These are phyloP conservation scores for Sporobolomyces roseus DNA, from an alignment of 768 basidiomycete genomes.

Conservation along the genomic window DNA sequence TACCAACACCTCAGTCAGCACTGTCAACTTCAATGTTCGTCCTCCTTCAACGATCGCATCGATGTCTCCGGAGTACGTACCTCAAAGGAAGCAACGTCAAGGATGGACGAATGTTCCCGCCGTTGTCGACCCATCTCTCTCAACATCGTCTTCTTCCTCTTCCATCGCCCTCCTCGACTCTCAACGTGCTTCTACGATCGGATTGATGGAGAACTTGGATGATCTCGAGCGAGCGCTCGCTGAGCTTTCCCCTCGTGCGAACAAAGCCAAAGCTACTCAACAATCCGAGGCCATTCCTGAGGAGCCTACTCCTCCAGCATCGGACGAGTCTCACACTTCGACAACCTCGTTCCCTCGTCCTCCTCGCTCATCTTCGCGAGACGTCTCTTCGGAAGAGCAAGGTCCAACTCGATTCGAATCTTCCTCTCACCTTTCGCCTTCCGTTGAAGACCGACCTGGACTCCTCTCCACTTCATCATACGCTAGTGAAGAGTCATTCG, in stretches of 20 bases:
- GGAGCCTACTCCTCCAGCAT: not conserved
- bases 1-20: slow-evolving; percentile 26
- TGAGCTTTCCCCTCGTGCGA: slow-evolving; percentile 41
- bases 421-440: not conserved
- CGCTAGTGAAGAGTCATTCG: slow-evolving; percentile 14
- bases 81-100: slow-evolving; percentile 28
- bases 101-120: slow-evolving; percentile 31
- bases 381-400: not conserved
- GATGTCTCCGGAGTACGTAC: slow-evolving; percentile 30
- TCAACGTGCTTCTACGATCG: slow-evolving; percentile 35
- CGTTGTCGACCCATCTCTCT: slow-evolving; percentile 23
- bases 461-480: not conserved
- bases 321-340: too few species aligned
- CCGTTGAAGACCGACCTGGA: not conserved
- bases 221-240: slow-evolving; percentile 44
- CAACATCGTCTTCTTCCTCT: slow-evolving; percentile 24
- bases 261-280: not conserved
- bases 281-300: slow-evolving; percentile 15
- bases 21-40: slow-evolving; percentile 35
- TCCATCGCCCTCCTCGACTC: slow-evolving; percentile 25
- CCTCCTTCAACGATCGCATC: slow-evolving; percentile 33
- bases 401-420: not conserved
- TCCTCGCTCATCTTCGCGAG: slow-evolving; percentile 28
- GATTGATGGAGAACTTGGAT: slow-evolving; percentile 43
- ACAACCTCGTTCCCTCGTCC: not conserved